Conservation (phyloP, 2,329 filamentous ascomycete species). For the Sarocladium kiliense region DNA sequence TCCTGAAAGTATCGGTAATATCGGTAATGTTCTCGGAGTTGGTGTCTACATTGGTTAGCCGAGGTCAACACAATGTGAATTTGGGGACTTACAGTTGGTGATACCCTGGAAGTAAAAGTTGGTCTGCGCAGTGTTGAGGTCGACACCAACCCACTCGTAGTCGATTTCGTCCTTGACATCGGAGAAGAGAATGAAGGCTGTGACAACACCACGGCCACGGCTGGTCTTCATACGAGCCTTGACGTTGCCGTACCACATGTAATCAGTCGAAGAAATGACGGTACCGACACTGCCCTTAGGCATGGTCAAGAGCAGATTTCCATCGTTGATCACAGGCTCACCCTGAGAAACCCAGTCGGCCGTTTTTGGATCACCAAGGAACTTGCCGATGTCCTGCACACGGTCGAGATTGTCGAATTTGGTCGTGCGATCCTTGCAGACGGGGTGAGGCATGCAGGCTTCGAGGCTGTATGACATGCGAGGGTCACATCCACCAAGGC, state of each 20-base stretch:
- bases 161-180: slow-evolving; percentile 99
- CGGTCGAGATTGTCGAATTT: slow-evolving; percentile 66
- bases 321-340: slow-evolving; percentile 61
- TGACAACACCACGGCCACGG: slow-evolving; percentile 84
- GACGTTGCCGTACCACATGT: slow-evolving; percentile 97
- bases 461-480: slow-evolving; percentile 76
- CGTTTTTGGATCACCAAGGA: slow-evolving; percentile 75
- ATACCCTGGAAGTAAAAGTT: slow-evolving; percentile 98
- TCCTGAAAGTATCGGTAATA: slow-evolving; percentile 63
- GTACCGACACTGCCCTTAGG: slow-evolving; percentile 79
- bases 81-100: slow-evolving; percentile 65
- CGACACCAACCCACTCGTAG: slow-evolving; percentile 86
- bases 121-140: slow-evolving; percentile 74
- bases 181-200: slow-evolving; percentile 90
- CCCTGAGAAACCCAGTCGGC: slow-evolving; percentile 89
- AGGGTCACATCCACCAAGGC: slow-evolving; percentile 91
- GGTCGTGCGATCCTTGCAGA: slow-evolving; percentile 72
- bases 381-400: slow-evolving; percentile 68
- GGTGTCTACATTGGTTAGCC: slow-evolving; percentile 47
- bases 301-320: slow-evolving; percentile 83
- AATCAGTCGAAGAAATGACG: slow-evolving; percentile 74
- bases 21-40: slow-evolving; percentile 66
- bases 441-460: slow-evolving; percentile 77
- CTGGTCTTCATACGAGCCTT: slow-evolving; percentile 80
- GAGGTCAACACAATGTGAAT: not conserved